phyloP scores from a whole-genome alignment of 306 rosid species.

The Neltuma alba region DNA sequence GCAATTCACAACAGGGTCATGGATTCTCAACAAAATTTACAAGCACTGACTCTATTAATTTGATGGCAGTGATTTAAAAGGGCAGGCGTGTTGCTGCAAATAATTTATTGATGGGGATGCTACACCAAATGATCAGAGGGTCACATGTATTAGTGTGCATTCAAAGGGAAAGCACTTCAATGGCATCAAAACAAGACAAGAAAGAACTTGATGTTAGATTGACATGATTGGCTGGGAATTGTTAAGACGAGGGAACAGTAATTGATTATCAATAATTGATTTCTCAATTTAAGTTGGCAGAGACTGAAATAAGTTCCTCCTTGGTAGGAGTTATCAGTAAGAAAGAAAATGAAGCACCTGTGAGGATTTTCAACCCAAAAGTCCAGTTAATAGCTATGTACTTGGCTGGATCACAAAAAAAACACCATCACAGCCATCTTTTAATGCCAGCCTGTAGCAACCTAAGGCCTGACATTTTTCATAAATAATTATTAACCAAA shows the following conservation, averaged over 20 bases:
- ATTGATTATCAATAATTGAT: not conserved
- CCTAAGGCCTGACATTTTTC: not conserved
- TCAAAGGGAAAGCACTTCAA: not conserved
- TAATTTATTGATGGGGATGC: not conserved
- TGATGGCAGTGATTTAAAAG: not conserved
- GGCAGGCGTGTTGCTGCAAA: not conserved
- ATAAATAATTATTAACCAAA: not conserved
- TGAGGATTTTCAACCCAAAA: not conserved
- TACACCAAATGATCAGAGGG: not conserved
- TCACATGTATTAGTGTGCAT: not conserved
- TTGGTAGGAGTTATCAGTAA: not conserved
- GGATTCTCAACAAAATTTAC: not conserved
- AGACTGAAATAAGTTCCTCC: not conserved
- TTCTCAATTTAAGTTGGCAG: not conserved
- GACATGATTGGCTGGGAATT: not conserved
- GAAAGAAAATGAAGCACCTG: not conserved
- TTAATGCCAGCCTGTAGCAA: not conserved
- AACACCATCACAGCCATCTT: not conserved
- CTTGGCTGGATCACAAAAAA: not conserved
- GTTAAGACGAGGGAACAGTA: not conserved
- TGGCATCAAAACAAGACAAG: not conserved
- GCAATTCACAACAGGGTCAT: not conserved
- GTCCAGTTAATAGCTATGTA: not conserved
- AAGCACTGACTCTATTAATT: not conserved
- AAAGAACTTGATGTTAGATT: not conserved